Percentiles rank a stretch among this genome's conserved stretches.
Conservation (phyloP, 140 eudicot genomes). For the Artemisia princeps region DNA sequence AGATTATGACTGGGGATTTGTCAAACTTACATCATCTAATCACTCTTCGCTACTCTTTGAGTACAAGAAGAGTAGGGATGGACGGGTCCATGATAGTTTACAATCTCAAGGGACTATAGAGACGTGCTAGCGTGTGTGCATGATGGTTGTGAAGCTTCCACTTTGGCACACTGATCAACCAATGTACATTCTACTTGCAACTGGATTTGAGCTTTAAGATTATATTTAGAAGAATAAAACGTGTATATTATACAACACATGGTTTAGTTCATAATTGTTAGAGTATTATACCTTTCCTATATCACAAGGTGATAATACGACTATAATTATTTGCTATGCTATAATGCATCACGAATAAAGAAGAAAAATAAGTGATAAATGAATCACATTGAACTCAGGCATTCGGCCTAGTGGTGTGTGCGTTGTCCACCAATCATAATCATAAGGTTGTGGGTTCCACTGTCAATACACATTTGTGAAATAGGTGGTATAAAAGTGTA, state of each 20-base stretch:
- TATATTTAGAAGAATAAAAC: neutral
- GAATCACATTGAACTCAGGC: too few species aligned
- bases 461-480: too few species aligned
- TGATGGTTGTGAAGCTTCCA: constrained; percentile 42
- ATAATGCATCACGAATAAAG: too few species aligned
- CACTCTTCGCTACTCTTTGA: constrained; percentile 39
- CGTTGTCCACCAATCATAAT: too few species aligned
- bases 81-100: constrained; percentile 31
- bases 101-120: constrained; percentile 40
- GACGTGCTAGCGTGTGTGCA: constrained; percentile 37
- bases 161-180: constrained; percentile 22
- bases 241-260: neutral
- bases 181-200: neutral
- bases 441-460: too few species aligned
- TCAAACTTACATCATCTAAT: constrained; percentile 40
- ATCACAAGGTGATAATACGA: too few species aligned
- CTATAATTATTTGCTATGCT: too few species aligned
- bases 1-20: constrained; percentile 37
- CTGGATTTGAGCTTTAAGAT: neutral
- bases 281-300: too few species aligned
- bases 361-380: too few species aligned
- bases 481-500: too few species aligned
- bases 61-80: constrained; percentile 44
- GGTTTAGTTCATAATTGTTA: too few species aligned
- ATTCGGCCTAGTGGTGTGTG: too few species aligned